Evolutionary conservation across 805 yeast genomes (phyloP).

Genomic region (Metschnikowia lachancei): DNA sequence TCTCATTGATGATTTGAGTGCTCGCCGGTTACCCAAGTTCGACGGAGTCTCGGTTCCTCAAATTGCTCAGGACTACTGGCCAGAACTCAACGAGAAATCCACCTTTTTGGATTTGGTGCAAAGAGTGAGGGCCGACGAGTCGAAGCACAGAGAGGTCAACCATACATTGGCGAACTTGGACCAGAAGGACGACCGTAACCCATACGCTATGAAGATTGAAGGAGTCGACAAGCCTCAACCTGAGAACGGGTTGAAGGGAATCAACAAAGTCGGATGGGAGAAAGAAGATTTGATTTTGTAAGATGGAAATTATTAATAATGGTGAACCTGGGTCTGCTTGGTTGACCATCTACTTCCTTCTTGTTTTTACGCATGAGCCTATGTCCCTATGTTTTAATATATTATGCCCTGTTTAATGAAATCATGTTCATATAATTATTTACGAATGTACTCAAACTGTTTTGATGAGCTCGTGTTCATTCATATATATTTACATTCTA

Average conservation of each 20-base stretch:
- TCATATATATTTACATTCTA: too few species aligned
- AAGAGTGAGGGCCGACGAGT: conserved; percentile 71
- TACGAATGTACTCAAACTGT: too few species aligned
- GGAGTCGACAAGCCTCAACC: conserved; percentile 38
- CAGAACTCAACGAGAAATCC: conserved; percentile 47
- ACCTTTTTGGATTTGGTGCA: conserved; percentile 58
- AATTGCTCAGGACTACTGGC: conserved; percentile 65
- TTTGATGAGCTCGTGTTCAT: background rate
- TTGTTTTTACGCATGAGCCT: background rate
- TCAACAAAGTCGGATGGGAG: conserved; percentile 42
- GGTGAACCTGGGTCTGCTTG: background rate
- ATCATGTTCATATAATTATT: too few species aligned
- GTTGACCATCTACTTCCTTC: background rate
- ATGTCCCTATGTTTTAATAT: background rate
- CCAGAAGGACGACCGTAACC: conserved; percentile 58
- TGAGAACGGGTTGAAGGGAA: conserved; percentile 31
- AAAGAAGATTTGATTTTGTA: conserved; percentile 34
- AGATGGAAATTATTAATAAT: background rate
- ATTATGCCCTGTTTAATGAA: background rate
- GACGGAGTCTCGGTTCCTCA: conserved; percentile 48
- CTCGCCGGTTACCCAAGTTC: conserved; percentile 51
- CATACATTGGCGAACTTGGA: conserved; percentile 69
- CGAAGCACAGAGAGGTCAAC: conserved; percentile 76
- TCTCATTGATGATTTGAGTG: conserved; percentile 51
- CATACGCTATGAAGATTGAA: conserved; percentile 52